phyloP scores from a whole-genome alignment of 139 green algal genomes.

The Tetraselmis striata region DNA sequence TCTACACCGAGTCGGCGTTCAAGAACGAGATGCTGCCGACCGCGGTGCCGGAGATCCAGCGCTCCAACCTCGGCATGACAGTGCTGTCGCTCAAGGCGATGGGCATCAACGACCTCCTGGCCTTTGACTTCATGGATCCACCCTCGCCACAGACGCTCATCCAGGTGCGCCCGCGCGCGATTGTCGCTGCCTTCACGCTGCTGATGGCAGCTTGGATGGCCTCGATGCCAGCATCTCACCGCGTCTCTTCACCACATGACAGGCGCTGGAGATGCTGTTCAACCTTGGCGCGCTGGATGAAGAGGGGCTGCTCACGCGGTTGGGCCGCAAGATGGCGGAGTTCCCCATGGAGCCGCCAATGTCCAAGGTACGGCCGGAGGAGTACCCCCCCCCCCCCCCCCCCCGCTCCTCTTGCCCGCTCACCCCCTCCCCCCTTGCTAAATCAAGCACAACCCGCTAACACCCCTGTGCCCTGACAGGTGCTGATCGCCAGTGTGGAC shows the following conservation, averaged over 20 bases:
- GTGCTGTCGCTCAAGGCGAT: slow-evolving; percentile 78
- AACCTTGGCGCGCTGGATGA: slow-evolving; percentile 92
- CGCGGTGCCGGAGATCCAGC: slow-evolving; percentile 84
- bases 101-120: slow-evolving; percentile 97
- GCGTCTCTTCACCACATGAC: slow-evolving; percentile 28
- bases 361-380: slow-evolving; percentile 59
- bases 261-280: slow-evolving; percentile 91
- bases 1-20: slow-evolving; percentile 86
- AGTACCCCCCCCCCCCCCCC: not conserved
- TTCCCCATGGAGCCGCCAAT: slow-evolving; percentile 97
- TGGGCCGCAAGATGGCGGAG: slow-evolving; percentile 98
- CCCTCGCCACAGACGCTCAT: slow-evolving; percentile 69
- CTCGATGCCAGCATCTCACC: slow-evolving; percentile 24
- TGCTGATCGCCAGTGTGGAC: slow-evolving; percentile 93
- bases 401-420: not conserved
- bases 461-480: slow-evolving; percentile 20
- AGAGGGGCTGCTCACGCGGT: slow-evolving; percentile 89
- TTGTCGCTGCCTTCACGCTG: not conserved
- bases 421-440: too few relatives aligned
- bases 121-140: slow-evolving; percentile 99
- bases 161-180: not conserved
- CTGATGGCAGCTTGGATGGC: not conserved
- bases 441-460: too few relatives aligned
- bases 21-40: slow-evolving; percentile 89
- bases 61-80: slow-evolving; percentile 48